These are phyloP conservation scores for Tremella fuciformis DNA, from an alignment of 768 basidiomycete species.

Conservation along the genomic window DNA sequence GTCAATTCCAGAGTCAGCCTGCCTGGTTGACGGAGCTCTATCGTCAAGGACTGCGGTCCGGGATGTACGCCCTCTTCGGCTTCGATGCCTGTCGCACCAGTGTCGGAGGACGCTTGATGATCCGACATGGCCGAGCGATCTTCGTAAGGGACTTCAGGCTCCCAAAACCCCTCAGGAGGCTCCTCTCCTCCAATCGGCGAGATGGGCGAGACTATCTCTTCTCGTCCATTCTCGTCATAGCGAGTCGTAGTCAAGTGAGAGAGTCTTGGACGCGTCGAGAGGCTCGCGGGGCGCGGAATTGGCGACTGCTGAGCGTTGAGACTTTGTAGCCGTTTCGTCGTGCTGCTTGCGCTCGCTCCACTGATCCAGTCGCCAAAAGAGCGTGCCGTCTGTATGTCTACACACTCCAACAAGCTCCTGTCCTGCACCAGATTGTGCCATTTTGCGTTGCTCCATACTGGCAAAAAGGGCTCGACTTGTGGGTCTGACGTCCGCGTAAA, in stretches of 20 bases:
- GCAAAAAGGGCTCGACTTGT: constrained; percentile 22
- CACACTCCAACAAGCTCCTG: constrained; percentile 33
- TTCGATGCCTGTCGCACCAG: constrained; percentile 19
- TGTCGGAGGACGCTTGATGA: constrained; percentile 13
- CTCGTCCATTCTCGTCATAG: constrained; percentile 3
- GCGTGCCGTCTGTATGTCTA: constrained; percentile 33
- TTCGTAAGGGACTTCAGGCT: constrained; percentile 36
- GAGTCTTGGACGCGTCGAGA: neutral
- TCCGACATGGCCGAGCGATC: constrained; percentile 27
- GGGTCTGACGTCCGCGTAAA: constrained; percentile 24
- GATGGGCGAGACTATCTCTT: neutral
- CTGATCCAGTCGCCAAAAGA: constrained; percentile 43
- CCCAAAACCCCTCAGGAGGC: constrained; percentile 38
- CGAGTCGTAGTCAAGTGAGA: neutral
- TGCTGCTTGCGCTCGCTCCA: constrained; percentile 24
- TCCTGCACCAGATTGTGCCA: constrained; percentile 33
- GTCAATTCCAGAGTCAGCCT: constrained; percentile 35
- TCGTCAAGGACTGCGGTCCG: constrained; percentile 17
- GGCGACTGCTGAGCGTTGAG: no score
- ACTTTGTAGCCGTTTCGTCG: neutral
- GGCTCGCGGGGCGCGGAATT: neutral
- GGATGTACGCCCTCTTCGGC: constrained; percentile 14
- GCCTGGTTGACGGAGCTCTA: constrained; percentile 28
- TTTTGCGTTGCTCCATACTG: constrained; percentile 38
- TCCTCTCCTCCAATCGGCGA: no score